A percentile compares a stretch with the other conserved stretches of the same genome.
These are phyloP conservation scores for Grigorovia yakushimaensis DNA, from an alignment of 805 yeast genomes.

Conservation along the genomic window DNA sequence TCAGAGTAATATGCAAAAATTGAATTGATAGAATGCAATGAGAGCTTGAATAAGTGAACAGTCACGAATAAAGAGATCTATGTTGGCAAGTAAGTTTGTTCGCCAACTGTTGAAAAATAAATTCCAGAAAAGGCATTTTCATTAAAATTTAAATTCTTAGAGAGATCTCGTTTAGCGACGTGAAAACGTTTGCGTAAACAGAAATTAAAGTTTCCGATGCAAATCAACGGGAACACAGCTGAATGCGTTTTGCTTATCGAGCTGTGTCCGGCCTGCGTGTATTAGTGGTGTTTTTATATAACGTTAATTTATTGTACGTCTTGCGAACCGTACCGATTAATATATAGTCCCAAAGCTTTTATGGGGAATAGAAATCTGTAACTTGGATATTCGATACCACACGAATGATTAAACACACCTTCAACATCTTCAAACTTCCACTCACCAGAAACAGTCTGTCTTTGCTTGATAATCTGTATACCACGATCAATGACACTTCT, in stretches of 20 bases:
- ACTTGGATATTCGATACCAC: slow-evolving; percentile 94
- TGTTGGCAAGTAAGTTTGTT: not conserved
- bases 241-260: no score
- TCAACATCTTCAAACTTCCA: slow-evolving; percentile 80
- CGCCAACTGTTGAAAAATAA: not conserved
- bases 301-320: no score
- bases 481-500: slow-evolving; percentile 53
- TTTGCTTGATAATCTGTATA: slow-evolving; percentile 46
- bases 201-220: not conserved
- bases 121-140: not conserved
- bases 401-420: slow-evolving; percentile 91
- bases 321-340: slow-evolving; percentile 6
- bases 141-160: not conserved
- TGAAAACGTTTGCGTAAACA: no score
- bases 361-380: slow-evolving; percentile 83
- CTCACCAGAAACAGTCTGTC: slow-evolving; percentile 71
- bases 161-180: not conserved
- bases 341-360: slow-evolving; percentile 80
- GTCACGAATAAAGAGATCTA: not conserved
- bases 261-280: no score
- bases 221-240: not conserved
- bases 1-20: no score
- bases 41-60: no score
- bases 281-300: no score
- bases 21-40: no score